Percentiles rank a stretch among this genome's conserved stretches.
phyloP scores from a whole-genome alignment of 306 rosid genomes.

The Casuarina cunninghamiana region DNA sequence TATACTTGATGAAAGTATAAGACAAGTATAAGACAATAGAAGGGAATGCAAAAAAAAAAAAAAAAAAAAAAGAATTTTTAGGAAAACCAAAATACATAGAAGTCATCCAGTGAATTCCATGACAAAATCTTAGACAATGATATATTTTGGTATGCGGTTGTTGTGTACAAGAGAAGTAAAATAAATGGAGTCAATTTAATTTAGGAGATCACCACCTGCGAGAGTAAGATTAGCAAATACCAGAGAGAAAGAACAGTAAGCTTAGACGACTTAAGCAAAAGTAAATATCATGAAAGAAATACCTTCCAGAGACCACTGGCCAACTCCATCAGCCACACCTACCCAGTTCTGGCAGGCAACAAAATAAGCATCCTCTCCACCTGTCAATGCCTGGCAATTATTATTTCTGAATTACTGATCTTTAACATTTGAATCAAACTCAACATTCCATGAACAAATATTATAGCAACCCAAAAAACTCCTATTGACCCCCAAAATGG shows the following conservation, averaged over 20 bases:
- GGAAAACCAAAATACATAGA: no score
- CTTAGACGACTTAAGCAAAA: constrained; percentile 20
- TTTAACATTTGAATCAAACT: constrained; percentile 20
- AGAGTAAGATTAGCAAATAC: background rate
- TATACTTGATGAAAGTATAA: no score
- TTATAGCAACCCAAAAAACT: background rate
- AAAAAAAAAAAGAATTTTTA: no score
- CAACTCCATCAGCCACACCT: constrained; percentile 81
- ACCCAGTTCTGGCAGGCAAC: constrained; percentile 63
- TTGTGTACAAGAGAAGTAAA: background rate
- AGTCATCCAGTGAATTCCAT: no score
- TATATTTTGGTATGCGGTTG: background rate
- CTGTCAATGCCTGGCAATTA: constrained; percentile 69
- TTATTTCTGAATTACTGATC: constrained; percentile 46
- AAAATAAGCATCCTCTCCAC: constrained; percentile 69
- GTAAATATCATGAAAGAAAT: constrained; percentile 21
- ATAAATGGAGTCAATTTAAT: background rate
- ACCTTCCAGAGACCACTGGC: constrained; percentile 83
- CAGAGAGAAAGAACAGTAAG: background rate
- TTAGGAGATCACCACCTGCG: background rate
- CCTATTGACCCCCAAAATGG: background rate
- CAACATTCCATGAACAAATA: background rate
- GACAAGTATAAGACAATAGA: no score
- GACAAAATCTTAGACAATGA: no score
- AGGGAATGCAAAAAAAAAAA: no score